phyloP scores from a whole-genome alignment of 192 early-diverging fungal genomes.

The Coemansia sp. region DNA sequence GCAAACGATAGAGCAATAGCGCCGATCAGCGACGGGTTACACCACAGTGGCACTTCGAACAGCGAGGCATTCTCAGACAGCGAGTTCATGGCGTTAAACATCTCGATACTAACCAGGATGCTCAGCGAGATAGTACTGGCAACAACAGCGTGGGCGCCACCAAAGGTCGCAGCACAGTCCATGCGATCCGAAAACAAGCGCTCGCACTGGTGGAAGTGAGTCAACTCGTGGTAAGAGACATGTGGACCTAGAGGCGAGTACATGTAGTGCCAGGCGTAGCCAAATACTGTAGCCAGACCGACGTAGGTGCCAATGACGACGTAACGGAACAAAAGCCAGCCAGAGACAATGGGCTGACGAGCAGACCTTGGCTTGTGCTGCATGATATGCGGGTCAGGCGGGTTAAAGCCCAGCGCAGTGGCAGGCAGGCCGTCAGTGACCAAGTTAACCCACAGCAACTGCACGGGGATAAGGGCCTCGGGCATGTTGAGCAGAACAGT shows the following conservation, averaged over 20 bases:
- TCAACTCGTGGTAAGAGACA: constrained; percentile 86
- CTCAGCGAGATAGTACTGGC: constrained; percentile 96
- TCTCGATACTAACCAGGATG: constrained; percentile 95
- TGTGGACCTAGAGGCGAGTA: constrained; percentile 87
- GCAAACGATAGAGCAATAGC: constrained; percentile 86
- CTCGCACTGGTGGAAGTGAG: constrained; percentile 90
- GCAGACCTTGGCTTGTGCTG: constrained; percentile 79
- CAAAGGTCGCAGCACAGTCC: constrained; percentile 87
- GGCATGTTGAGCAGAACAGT: constrained; percentile 96
- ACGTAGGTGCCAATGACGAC: constrained; percentile 91
- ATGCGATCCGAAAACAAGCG: constrained; percentile 80
- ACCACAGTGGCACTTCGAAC: constrained; percentile 87
- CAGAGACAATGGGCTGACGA: constrained; percentile 86
- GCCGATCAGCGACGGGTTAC: constrained; percentile 84
- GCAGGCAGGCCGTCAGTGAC: constrained; percentile 98
- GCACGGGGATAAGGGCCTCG: constrained; percentile 96
- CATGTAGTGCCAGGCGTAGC: constrained; percentile 99
- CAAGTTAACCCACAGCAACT: constrained; percentile 98
- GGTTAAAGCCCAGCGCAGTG: constrained; percentile 97
- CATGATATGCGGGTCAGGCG: constrained; percentile 97
- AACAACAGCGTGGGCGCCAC: constrained; percentile 70
- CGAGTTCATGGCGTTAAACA: constrained; percentile 98
- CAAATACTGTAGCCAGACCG: constrained; percentile 91
- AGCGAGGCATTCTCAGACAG: constrained; percentile 95
- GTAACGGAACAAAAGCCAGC: constrained; percentile 96